Percentiles rank a stretch among this genome's conserved stretches.
These are phyloP conservation scores for Monilinia fructigena DNA, from an alignment of 2,329 filamentous ascomycete genomes.

Conservation along the genomic window DNA sequence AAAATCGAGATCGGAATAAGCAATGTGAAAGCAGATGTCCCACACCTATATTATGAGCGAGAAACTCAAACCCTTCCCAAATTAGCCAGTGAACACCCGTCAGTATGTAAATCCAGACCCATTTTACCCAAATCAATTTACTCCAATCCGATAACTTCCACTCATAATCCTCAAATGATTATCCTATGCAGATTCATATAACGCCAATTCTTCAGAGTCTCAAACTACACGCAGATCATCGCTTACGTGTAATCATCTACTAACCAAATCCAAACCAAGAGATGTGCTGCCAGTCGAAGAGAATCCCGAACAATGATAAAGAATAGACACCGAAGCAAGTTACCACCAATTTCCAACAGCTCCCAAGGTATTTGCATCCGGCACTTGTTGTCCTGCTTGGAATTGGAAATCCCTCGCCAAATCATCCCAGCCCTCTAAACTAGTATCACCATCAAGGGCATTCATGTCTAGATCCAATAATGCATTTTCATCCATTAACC, in stretches of 20 bases:
- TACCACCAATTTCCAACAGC: constrained; percentile 38
- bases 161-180: not conserved
- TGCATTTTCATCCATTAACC: constrained; percentile 35
- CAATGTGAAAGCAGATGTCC: not conserved
- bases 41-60: not conserved
- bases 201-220: constrained; percentile 1
- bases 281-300: not conserved
- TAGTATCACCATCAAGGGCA: constrained; percentile 34
- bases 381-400: constrained; percentile 26
- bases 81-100: not conserved
- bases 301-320: not conserved
- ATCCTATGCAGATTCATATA: not conserved
- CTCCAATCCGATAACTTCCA: not conserved
- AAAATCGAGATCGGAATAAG: not conserved
- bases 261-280: not conserved
- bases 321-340: not conserved
- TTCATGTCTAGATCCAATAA: constrained; percentile 38
- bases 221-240: not conserved
- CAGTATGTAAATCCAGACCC: not conserved
- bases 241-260: not conserved
- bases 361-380: constrained; percentile 29
- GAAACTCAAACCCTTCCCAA: not conserved
- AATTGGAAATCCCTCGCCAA: constrained; percentile 40
- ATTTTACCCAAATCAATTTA: not conserved
- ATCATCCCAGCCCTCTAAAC: constrained; percentile 42